Conservation (phyloP, 441 rosid genomes). For the Euphorbia neoarborescens region DNA sequence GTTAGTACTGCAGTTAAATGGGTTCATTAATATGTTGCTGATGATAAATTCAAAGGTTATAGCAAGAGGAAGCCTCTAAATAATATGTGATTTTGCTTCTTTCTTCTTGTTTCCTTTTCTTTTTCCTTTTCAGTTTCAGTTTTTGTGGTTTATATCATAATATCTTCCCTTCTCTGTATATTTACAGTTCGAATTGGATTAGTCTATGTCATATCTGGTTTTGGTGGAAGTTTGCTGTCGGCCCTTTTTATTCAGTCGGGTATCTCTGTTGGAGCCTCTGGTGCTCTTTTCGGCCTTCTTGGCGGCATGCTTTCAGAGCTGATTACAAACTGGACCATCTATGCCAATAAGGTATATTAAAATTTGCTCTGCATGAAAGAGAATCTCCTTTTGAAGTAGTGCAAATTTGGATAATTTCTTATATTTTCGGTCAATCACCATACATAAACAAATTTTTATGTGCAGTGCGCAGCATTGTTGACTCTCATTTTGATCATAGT, state of each 20-base stretch:
- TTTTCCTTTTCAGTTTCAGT: background rate
- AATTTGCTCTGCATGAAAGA: background rate
- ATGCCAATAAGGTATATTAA: conserved; percentile 59
- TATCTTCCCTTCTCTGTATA: conserved; percentile 2
- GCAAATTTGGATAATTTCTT: background rate
- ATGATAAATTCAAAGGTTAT: background rate
- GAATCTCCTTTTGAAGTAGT: background rate
- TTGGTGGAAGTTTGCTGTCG: conserved; percentile 82
- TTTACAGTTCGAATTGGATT: conserved; percentile 74
- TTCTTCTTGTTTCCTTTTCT: background rate
- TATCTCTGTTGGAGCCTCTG: conserved; percentile 95
- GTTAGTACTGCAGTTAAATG: background rate
- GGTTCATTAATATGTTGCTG: background rate
- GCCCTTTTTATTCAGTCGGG: conserved; percentile 56
- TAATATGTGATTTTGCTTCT: background rate
- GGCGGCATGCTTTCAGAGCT: conserved; percentile 96
- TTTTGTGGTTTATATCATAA: conserved; percentile 8
- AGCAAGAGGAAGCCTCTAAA: background rate
- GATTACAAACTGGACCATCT: conserved; percentile 80
- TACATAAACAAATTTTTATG: conserved; percentile 17
- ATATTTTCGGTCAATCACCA: conserved; percentile 7
- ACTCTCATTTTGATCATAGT: conserved; percentile 58
- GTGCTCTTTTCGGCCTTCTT: conserved; percentile 85
- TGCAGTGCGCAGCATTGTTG: conserved; percentile 72
- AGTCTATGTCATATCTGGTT: conserved; percentile 71